These are phyloP conservation scores for Inga laurina DNA, from an alignment of 306 rosid species.

Conservation along the genomic window DNA sequence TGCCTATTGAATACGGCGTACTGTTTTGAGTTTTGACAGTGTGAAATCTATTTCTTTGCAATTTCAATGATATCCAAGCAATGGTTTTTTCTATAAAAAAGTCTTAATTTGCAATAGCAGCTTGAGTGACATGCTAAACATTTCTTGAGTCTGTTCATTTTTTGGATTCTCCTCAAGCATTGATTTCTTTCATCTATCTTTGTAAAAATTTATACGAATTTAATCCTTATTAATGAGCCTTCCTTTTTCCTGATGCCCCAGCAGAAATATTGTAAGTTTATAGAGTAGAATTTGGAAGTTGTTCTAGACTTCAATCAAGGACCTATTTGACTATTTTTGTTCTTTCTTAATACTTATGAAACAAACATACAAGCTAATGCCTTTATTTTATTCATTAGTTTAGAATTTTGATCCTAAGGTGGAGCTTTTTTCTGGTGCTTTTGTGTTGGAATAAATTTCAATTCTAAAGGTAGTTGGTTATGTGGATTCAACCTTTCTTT, in stretches of 20 bases:
- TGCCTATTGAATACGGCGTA: not conserved
- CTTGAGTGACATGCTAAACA: not conserved
- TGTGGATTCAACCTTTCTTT: not conserved
- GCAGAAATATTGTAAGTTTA: not conserved
- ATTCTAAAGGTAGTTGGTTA: not conserved
- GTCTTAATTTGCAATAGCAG: not conserved
- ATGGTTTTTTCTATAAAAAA: not conserved
- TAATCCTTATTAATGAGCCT: not conserved
- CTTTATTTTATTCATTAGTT: not conserved
- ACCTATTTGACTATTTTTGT: not conserved
- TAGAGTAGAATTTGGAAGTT: not conserved
- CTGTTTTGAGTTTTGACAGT: not conserved
- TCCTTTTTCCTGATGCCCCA: not conserved
- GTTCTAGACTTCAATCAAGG: not conserved
- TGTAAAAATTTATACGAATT: not conserved
- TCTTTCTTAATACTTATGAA: not conserved
- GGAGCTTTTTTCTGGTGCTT: not conserved
- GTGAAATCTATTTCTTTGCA: not conserved
- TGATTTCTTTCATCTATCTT: not conserved
- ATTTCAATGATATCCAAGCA: not conserved
- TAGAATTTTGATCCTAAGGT: not conserved
- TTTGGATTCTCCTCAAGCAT: not conserved
- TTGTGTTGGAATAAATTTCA: not conserved
- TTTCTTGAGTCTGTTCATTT: not conserved
- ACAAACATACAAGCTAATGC: not conserved